These are phyloP conservation scores for Sporisorium reilianum DNA, from an alignment of 1,284 basidiomycete species.

Conservation along the genomic window DNA sequence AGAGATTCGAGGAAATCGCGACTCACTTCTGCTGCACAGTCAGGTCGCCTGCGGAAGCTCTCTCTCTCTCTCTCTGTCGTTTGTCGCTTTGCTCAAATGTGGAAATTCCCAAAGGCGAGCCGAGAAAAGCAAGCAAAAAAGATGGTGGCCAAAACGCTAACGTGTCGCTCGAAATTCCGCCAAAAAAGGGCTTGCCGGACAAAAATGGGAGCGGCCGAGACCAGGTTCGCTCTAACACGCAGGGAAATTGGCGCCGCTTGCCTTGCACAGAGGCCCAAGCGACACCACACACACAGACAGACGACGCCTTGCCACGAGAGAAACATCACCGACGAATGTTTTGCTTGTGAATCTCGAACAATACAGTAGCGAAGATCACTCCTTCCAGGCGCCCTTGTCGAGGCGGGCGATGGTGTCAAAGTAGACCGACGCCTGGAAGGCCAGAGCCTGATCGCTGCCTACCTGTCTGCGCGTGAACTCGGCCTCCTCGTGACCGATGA, in stretches of 20 bases:
- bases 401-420: slow-evolving; percentile 57
- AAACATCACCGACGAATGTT: neutral
- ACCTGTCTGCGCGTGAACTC: slow-evolving; percentile 57
- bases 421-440: slow-evolving; percentile 62
- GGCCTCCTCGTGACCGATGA: slow-evolving; percentile 61
- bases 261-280: neutral
- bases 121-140: neutral
- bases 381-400: slow-evolving; percentile 58
- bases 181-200: neutral
- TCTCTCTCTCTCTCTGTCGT: neutral
- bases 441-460: slow-evolving; percentile 55
- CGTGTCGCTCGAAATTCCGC: neutral
- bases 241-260: neutral
- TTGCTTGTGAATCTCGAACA: neutral
- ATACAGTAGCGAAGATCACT: slow-evolving; percentile 8
- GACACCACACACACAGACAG: neutral
- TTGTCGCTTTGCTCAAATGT: neutral
- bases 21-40: neutral
- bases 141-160: neutral
- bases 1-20: neutral
- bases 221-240: neutral
- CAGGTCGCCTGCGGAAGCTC: neutral
- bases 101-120: neutral
- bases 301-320: neutral
- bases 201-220: neutral